Evolutionary conservation across 164 flowering plant genomes (phyloP), one percentile per base, ranked within the genome.

Genomic region (Cinnamomum micranthum): DNA sequence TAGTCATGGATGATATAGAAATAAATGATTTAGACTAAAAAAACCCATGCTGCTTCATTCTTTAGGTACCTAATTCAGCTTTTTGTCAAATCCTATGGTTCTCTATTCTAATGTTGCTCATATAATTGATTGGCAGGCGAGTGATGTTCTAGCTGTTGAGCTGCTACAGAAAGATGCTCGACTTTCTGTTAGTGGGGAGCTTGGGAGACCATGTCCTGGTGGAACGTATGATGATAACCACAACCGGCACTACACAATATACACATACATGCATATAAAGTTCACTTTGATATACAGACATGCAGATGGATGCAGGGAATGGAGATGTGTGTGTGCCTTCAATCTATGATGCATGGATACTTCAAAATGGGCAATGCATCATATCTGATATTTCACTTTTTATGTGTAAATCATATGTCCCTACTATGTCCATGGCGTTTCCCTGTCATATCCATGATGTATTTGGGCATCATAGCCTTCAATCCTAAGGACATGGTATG

Each of bases 111-210:
- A 60, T 60, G 28, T 25, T 23, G 33, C 25, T 60, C 64, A 20
- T 23, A 60, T n/a, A 73, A 69, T 62, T 69, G 24, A 68, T 28
- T 76, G 72, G 71, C 90, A 95, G 98, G 97, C 97, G 41, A 92
- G 97, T 81, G 99, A 95, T 85, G 97, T 94, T 74, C 91, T 94
- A 65, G 98, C 98, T 41, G 98, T 94, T 71, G 98, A 92, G 87
- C 95, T 94, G 70, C 74, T 94, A 76, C 97, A 93, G 83, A 95
- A 95, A 80, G 97, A 95, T 88, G 92, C 99, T 28, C 85, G 91
- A 69, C 95, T 95, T 80, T 88, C 97, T 77, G 88, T 90, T 73
- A 83, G 89, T 80, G 97, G 99, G 65, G 97, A 91, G 86, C 81
- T 87, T 50, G 92, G 94, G 74, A 89, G 90, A 83, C 89, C 97